phyloP scores from a whole-genome alignment of 2,329 filamentous ascomycete genomes.

The Sarocladiaceae sp. region DNA sequence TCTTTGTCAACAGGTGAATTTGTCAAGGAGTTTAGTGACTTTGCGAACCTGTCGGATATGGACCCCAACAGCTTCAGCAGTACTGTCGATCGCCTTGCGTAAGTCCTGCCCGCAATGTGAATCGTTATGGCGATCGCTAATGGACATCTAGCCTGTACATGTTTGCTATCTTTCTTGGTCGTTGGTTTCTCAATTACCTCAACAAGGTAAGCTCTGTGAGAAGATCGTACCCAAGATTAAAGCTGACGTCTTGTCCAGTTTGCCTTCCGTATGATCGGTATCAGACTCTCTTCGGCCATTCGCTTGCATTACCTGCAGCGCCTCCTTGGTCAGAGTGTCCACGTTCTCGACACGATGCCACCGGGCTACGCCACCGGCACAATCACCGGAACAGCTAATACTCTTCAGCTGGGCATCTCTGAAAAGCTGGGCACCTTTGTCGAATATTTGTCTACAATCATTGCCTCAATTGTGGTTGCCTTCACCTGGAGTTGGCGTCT shows the following conservation, averaged over 20 bases:
- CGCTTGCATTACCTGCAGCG: slow-evolving; percentile 61
- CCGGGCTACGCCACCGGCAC: slow-evolving; percentile 58
- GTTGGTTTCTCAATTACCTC: slow-evolving; percentile 60
- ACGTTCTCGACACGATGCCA: slow-evolving; percentile 63
- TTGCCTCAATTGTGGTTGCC: slow-evolving; percentile 49
- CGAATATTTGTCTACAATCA: slow-evolving; percentile 49
- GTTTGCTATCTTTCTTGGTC: slow-evolving; percentile 65
- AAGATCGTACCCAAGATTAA: not conserved
- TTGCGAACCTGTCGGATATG: slow-evolving; percentile 23
- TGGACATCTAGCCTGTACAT: slow-evolving; percentile 55
- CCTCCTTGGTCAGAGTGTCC: slow-evolving; percentile 62
- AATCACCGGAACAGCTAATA: slow-evolving; percentile 61
- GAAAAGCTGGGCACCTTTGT: slow-evolving; percentile 58
- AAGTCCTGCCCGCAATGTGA: slow-evolving; percentile 16
- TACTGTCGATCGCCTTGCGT: slow-evolving; percentile 41
- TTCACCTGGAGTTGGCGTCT: slow-evolving; percentile 56
- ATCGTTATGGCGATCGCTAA: not conserved
- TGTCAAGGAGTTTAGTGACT: slow-evolving; percentile 44
- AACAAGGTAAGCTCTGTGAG: slow-evolving; percentile 38
- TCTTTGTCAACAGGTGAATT: slow-evolving; percentile 31
- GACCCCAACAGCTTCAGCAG: slow-evolving; percentile 22
- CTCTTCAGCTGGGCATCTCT: slow-evolving; percentile 60
- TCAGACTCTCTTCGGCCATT: slow-evolving; percentile 56
- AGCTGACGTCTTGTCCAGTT: slow-evolving; percentile 32
- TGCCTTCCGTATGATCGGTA: slow-evolving; percentile 57